Percentiles rank a stretch among this genome's conserved stretches.
phyloP scores from a whole-genome alignment of 768 basidiomycete genomes.

The Epithele typhae region DNA sequence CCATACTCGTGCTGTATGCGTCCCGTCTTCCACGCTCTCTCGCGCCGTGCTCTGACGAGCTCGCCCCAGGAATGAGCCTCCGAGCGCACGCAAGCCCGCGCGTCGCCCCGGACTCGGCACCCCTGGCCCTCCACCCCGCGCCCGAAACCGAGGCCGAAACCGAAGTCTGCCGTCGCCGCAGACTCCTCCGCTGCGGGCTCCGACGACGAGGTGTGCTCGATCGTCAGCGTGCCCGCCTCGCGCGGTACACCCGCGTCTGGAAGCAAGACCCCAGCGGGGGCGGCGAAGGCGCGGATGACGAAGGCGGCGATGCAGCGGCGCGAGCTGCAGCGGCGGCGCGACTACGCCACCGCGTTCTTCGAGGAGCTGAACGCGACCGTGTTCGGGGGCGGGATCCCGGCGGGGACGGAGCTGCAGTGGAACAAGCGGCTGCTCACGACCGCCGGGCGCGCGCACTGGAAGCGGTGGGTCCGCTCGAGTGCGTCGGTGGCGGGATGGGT shows the following conservation, averaged over 20 bases:
- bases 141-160: not conserved
- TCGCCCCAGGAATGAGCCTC: constrained; percentile 51
- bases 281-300: constrained; percentile 17
- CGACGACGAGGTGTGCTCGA: not conserved
- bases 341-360: constrained; percentile 59
- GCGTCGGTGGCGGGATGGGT: not conserved
- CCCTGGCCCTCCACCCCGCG: constrained; percentile 4
- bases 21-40: too few species aligned
- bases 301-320: constrained; percentile 41
- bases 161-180: too few species aligned
- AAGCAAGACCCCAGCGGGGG: constrained; percentile 4
- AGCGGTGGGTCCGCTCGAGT: constrained; percentile 46
- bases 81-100: constrained; percentile 42
- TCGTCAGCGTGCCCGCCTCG: too few species aligned
- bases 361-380: constrained; percentile 52
- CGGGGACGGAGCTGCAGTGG: constrained; percentile 57
- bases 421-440: constrained; percentile 62
- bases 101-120: constrained; percentile 14
- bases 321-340: constrained; percentile 40
- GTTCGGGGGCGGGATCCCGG: constrained; percentile 52
- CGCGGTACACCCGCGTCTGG: not conserved
- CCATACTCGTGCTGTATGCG: constrained; percentile 24
- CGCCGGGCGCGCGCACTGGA: constrained; percentile 67
- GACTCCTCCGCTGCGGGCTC: constrained; percentile 1
- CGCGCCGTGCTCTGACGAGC: too few species aligned